phyloP scores from a whole-genome alignment of 495 filamentous ascomycete species.

The Terfezia claveryi region DNA sequence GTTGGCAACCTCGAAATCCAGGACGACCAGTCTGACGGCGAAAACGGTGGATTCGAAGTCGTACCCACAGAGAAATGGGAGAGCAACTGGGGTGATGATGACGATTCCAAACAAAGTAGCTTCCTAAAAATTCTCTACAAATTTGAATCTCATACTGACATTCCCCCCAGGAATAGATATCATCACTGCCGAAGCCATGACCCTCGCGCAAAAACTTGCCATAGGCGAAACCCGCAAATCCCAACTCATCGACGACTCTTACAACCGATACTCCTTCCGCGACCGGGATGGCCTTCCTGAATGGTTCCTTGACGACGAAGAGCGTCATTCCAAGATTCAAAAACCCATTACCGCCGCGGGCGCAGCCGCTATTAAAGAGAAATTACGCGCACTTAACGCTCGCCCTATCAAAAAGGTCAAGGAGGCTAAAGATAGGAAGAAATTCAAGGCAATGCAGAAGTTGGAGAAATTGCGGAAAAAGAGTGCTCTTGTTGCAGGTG shows the following conservation, averaged over 20 bases:
- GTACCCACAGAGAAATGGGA: slow-evolving; percentile 13
- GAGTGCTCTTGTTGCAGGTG: slow-evolving; percentile 62
- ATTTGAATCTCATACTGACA: slow-evolving; percentile 12
- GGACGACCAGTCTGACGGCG: slow-evolving; percentile 27
- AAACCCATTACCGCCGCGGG: slow-evolving; percentile 78
- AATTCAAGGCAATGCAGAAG: slow-evolving; percentile 74
- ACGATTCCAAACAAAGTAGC: slow-evolving; percentile 35
- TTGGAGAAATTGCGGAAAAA: slow-evolving; percentile 93
- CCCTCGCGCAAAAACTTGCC: slow-evolving; percentile 79
- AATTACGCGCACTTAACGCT: slow-evolving; percentile 79
- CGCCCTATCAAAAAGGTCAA: slow-evolving; percentile 98
- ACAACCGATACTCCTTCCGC: slow-evolving; percentile 78
- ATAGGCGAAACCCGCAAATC: slow-evolving; percentile 55
- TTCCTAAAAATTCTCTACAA: slow-evolving; percentile 14
- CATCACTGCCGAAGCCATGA: slow-evolving; percentile 97
- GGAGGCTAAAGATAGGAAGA: slow-evolving; percentile 88
- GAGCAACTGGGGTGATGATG: slow-evolving; percentile 45
- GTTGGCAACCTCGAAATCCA: slow-evolving; percentile 26
- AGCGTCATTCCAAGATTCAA: slow-evolving; percentile 55
- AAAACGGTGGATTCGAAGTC: slow-evolving; percentile 23
- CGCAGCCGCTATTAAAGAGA: slow-evolving; percentile 85
- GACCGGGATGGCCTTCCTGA: slow-evolving; percentile 86
- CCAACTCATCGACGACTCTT: slow-evolving; percentile 71
- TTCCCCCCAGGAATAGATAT: slow-evolving; percentile 70
- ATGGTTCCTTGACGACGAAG: slow-evolving; percentile 94